Evolutionary conservation across 805 yeast species (phyloP), one percentile per base, ranked within the genome.

Genomic region (Lipomyces starkeyi): DNA sequence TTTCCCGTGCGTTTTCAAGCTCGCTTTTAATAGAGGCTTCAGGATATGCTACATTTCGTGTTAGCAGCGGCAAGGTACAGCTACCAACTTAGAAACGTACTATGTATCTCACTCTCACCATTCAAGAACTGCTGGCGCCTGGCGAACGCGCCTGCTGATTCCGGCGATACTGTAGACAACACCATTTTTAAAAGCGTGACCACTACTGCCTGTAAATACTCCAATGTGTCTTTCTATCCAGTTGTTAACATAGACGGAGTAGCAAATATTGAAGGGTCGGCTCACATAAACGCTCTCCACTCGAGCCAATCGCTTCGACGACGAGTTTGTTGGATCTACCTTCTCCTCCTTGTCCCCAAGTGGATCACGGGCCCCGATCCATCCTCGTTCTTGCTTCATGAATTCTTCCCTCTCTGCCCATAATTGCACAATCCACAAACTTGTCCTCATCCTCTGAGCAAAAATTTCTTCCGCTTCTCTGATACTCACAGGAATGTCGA

Each of bases 391-490:
- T 69, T 88, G 89, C 58, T 82, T 79, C 85, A 91, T 88, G 71
- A 91, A 91, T 25, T 82, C 77, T 66, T 88, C 90, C 63, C 93
- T 82, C 67, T 89, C 94, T 34, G 82, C 77, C 87, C 93, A 88
- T 57, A 93, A 78, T 74, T 93, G 93, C 67, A 86, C 83, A 17
- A 86, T 82, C n/a, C 88, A 84, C 64, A 91, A 84, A 59, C 90
- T 88, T 27, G 89, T 89, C 65, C 86, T 82, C 1, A 91, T 84
- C 17, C 90, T 85, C 11, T 85, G 79, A 35, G 84, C 82, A 69
- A 91, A 84, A 8, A 94, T 84, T 14, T 85, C 84, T 29, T 91
- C 83, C 0, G 97, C 97, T 76, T 94, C 97, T 58, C 84, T 81
- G 35, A 93, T 87, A 69, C 97, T 92, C 53, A 80, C 83, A 0